A percentile compares a stretch with the other conserved stretches of the same genome.
These are phyloP conservation scores for Aristolochia fimbriata DNA, from an alignment of 164 flowering plant genomes.

Conservation along the genomic window DNA sequence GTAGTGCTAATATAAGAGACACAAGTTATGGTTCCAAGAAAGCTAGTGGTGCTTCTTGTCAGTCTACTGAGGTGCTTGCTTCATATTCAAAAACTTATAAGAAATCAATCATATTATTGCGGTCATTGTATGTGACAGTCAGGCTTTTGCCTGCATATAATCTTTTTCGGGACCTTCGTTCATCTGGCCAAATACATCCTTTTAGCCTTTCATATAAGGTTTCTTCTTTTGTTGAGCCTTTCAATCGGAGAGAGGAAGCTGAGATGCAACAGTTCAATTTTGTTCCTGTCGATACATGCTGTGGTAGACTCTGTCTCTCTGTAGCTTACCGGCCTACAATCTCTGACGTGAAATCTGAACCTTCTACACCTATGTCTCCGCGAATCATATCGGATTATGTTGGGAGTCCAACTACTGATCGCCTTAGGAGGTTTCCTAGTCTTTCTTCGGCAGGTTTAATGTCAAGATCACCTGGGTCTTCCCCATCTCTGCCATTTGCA, in stretches of 20 bases:
- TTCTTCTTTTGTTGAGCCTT: slow-evolving; percentile 63
- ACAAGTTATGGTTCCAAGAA: slow-evolving; percentile 33
- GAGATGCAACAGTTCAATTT: slow-evolving; percentile 68
- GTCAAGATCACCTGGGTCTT: slow-evolving; percentile 27
- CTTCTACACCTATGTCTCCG: slow-evolving; percentile 64
- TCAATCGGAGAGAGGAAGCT: slow-evolving; percentile 61
- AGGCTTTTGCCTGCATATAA: slow-evolving; percentile 87
- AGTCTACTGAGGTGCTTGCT: slow-evolving; percentile 11
- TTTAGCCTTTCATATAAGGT: slow-evolving; percentile 58
- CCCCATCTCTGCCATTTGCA: slow-evolving; percentile 43
- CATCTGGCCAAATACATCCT: slow-evolving; percentile 46
- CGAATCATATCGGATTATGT: slow-evolving; percentile 80
- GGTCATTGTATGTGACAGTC: slow-evolving; percentile 68
- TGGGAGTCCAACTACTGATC: slow-evolving; percentile 89
- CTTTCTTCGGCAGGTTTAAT: slow-evolving; percentile 23
- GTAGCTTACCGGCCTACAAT: slow-evolving; percentile 48
- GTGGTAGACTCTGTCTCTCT: slow-evolving; percentile 76
- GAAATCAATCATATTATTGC: slow-evolving; percentile 56
- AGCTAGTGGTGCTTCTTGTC: slow-evolving; percentile 27
- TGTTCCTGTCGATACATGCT: slow-evolving; percentile 65
- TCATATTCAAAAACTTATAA: slow-evolving; percentile 27
- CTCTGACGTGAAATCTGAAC: slow-evolving; percentile 42
- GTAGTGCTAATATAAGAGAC: slow-evolving; percentile 17
- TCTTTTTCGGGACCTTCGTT: slow-evolving; percentile 57
- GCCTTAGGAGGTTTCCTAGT: slow-evolving; percentile 61